Base-by-base conservation (phyloP, 768 basidiomycete species). In the Dioszegia crocea region DNA sequence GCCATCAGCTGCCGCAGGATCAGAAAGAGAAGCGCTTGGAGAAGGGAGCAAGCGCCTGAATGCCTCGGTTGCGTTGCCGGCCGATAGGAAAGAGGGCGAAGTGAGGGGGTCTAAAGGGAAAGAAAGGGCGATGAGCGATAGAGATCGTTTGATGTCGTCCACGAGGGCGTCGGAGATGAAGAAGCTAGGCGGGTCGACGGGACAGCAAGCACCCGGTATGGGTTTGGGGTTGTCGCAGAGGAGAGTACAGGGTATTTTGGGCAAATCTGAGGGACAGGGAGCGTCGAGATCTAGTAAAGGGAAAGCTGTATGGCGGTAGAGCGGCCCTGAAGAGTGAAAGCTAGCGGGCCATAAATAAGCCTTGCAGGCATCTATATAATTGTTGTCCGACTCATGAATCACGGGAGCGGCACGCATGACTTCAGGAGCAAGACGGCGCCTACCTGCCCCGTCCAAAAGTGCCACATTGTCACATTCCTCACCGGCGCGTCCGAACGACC, bases 21-120 rank as follows among this genome's bases (percentile, higher is more conserved):
- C 40, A 1, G 48, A 43, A 12, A 50, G n/a, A 16, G 44, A 57
- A 12, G 30, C 41, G 17, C 27, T 60, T 26, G 56, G 57, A 2
- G 66, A 67, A 27, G 59, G 63, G 14, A 62, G 66, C 17, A 52
- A 62, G 43, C 48, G 60, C 33, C 52, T 36, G 6, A 71, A 67
- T 59, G 53, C 36, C 3, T 45, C 59, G 1, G 24, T 26, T 21
- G 50, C 19, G 8, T n/a, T 6, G 36, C 16, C 38, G 12, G 23
- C 30, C 14, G 36, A 39, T n/a, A n/a, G n/a, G n/a, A n/a, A n/a
- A n/a, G n/a, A 23, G 11, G 10, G 29, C 43, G 45, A 11, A 26
- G 30, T 24, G 17, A 39, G 40, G 44, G 12, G 21, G 23, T 8
- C 3, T 5, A 51, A 47, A 41, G 40, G 26, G 19, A 45, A 41